A percentile compares a stretch with the other conserved stretches of the same genome.
phyloP scores from a whole-genome alignment of 2,329 filamentous ascomycete genomes.

The Diaporthe longicolla region DNA sequence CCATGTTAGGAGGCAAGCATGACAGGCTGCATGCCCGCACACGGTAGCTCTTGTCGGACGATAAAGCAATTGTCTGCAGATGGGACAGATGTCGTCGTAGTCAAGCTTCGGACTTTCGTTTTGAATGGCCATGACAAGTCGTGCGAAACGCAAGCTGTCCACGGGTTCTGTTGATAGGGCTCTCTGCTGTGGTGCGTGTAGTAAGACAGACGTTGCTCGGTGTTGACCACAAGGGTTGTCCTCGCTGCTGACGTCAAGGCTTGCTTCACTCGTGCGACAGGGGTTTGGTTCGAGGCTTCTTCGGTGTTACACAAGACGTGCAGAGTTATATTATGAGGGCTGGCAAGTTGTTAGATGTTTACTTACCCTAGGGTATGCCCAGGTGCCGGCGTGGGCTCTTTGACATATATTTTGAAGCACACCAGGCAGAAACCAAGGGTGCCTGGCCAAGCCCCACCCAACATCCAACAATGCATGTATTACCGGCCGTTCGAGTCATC shows the following conservation, averaged over 20 bases:
- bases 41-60: neutral
- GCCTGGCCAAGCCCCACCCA: neutral
- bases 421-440: neutral
- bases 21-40: slow-evolving; percentile 25
- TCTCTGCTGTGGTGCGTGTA: too few species aligned
- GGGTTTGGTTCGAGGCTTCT: too few species aligned
- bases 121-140: neutral
- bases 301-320: neutral
- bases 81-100: slow-evolving; percentile 26
- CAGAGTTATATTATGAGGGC: too few species aligned
- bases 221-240: neutral
- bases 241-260: too few species aligned
- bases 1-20: slow-evolving; percentile 32
- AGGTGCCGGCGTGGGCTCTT: too few species aligned
- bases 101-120: neutral
- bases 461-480: too few species aligned
- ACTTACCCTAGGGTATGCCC: too few species aligned
- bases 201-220: neutral
- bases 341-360: too few species aligned
- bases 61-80: slow-evolving; percentile 19
- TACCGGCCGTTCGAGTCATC: neutral
- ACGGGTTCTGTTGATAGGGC: neutral
- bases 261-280: neutral
- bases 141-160: neutral
- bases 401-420: neutral